These are phyloP conservation scores for Globisporangium radiosum DNA, from an alignment of 352 stramenopile species.

Conservation along the genomic window DNA sequence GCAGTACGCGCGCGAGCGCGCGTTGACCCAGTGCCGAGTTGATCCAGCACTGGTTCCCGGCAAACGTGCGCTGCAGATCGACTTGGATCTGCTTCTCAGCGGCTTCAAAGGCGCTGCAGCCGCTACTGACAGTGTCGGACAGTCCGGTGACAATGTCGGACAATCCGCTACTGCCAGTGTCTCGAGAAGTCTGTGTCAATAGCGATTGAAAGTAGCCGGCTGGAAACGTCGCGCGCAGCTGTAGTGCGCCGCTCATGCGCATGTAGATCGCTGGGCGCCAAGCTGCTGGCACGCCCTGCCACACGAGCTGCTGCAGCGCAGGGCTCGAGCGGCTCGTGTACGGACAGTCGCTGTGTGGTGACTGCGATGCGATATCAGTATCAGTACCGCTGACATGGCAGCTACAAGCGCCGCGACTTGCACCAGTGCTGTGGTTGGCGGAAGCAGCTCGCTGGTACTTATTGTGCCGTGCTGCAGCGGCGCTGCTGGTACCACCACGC, in stretches of 20 bases:
- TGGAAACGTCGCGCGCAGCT: constrained; percentile 13
- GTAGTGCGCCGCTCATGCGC: constrained; percentile 32
- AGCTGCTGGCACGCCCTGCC: constrained; percentile 40
- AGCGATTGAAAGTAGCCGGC: constrained; percentile 32
- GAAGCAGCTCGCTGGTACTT: neutral
- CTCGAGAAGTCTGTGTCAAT: constrained; percentile 9
- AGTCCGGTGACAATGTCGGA: neutral
- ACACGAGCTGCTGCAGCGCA: constrained; percentile 28
- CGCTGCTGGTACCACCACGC: neutral
- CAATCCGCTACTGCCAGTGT: neutral
- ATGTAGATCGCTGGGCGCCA: constrained; percentile 39
- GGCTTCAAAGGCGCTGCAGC: constrained; percentile 20
- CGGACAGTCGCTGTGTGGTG: neutral
- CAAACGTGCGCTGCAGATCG: constrained; percentile 67
- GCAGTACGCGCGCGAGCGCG: constrained; percentile 57
- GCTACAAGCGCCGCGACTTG: neutral
- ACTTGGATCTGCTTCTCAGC: constrained; percentile 50
- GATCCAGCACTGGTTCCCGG: constrained; percentile 59
- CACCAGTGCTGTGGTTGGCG: neutral
- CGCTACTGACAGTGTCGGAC: neutral
- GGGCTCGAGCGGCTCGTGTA: constrained; percentile 5
- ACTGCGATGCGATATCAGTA: neutral
- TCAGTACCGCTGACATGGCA: neutral
- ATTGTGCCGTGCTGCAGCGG: neutral
- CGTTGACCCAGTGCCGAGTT: constrained; percentile 33